Conservation (phyloP, 805 yeast genomes). For the Nakazawaea populi region DNA sequence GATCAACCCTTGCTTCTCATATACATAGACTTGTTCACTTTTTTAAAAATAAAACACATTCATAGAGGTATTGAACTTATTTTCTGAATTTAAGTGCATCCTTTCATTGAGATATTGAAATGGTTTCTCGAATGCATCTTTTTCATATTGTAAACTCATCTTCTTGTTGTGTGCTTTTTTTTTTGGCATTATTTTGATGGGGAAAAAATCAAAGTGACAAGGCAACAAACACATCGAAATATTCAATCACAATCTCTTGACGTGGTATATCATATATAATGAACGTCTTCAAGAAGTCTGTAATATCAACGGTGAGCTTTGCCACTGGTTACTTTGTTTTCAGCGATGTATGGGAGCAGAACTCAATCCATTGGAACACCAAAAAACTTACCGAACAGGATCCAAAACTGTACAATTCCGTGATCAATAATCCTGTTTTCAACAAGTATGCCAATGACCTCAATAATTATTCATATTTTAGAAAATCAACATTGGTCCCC, state of each 20-base stretch:
- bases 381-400: conserved; percentile 6
- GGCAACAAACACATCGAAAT: no score
- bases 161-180: no score
- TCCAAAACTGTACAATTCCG: not conserved
- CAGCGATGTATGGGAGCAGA: conserved; percentile 9
- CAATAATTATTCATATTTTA: not conserved
- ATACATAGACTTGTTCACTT: no score
- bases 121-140: no score
- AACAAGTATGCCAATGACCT: not conserved
- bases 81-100: no score
- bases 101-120: no score
- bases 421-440: not conserved
- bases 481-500: conserved; percentile 43
- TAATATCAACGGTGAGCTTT: not conserved
- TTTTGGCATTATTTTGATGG: no score
- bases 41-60: no score
- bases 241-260: no score
- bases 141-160: no score
- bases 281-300: conserved; percentile 2
- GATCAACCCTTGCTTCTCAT: not conserved
- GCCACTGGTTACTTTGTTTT: conserved; percentile 3
- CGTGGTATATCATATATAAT: not conserved
- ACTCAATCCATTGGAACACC: conserved; percentile 6
- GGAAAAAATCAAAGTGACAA: no score
- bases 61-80: no score